These are phyloP conservation scores for Phytophthora ramorum DNA, from an alignment of 352 stramenopile genomes.

Conservation along the genomic window DNA sequence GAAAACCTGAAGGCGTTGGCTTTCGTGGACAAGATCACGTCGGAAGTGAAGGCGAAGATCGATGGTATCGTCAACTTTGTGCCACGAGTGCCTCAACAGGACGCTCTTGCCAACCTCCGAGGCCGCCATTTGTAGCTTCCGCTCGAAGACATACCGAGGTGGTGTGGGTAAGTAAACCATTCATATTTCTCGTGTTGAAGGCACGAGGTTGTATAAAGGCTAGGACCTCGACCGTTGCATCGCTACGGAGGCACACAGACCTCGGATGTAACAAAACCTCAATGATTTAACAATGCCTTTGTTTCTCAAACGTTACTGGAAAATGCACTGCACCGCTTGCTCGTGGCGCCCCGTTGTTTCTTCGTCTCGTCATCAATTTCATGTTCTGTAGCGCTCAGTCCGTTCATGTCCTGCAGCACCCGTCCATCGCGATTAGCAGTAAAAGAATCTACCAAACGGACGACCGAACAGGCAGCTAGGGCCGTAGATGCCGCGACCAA, in stretches of 20 bases:
- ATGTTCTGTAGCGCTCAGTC: not conserved
- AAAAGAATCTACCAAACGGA: conserved; percentile 46
- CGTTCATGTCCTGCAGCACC: no score
- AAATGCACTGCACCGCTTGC: not conserved
- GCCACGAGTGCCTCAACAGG: not conserved
- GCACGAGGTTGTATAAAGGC: not conserved
- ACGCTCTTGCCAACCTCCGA: not conserved
- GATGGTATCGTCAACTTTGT: conserved; percentile 6
- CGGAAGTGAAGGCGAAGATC: conserved; percentile 7
- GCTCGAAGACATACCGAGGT: not conserved
- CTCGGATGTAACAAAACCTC: no score
- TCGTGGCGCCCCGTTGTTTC: not conserved
- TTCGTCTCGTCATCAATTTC: not conserved
- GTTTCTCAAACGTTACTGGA: not conserved
- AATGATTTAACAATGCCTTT: not conserved
- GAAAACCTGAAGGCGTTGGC: conserved; percentile 1
- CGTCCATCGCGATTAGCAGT: conserved; percentile 33
- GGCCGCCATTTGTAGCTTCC: conserved; percentile 15
- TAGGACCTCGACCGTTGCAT: no score
- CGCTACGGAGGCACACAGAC: no score
- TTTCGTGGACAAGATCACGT: conserved; percentile 12
- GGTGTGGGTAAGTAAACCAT: no score
- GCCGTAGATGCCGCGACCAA: conserved; percentile 40
- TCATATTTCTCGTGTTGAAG: no score
- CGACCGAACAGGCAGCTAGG: conserved; percentile 38